Percentiles rank a stretch among this genome's conserved stretches.
Evolutionary conservation across 2,329 filamentous ascomycete species (phyloP).

Genomic region (Stromatinia cepivora): DNA sequence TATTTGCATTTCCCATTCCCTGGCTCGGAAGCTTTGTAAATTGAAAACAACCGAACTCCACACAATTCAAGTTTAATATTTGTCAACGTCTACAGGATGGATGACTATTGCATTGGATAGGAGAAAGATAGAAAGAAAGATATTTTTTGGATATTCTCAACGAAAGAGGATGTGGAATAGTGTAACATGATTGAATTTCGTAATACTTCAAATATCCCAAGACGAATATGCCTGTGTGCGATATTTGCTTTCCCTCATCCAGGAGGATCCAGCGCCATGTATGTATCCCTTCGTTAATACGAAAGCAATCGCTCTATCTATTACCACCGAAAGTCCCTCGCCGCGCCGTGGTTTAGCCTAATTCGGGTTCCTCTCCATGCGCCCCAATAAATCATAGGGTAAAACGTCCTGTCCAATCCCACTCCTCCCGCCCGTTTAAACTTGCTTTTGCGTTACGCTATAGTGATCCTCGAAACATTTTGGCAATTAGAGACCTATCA

Average conservation of each 20-base stretch:
- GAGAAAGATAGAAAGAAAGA: not conserved
- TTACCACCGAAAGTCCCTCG: not conserved
- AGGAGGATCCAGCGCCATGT: not conserved
- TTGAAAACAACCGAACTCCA: not conserved
- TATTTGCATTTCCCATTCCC: not conserved
- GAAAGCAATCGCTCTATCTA: constrained; percentile 4
- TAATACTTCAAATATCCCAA: not conserved
- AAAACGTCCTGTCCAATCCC: not conserved
- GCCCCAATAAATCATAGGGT: not conserved
- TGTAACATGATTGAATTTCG: not conserved
- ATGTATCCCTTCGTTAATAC: not conserved
- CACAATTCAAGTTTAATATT: not conserved
- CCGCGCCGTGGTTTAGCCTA: not conserved
- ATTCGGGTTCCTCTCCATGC: not conserved
- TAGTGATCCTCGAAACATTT: not conserved
- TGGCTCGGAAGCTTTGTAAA: not conserved
- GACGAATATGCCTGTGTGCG: not conserved
- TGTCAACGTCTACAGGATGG: no score
- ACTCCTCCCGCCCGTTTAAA: not conserved
- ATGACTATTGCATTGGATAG: no score
- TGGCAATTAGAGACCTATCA: constrained; percentile 9
- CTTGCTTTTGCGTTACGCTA: not conserved
- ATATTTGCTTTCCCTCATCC: not conserved
- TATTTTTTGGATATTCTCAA: not conserved
- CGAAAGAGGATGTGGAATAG: not conserved